phyloP scores from a whole-genome alignment of 495 filamentous ascomycete genomes.

The Tuber magnatum region DNA sequence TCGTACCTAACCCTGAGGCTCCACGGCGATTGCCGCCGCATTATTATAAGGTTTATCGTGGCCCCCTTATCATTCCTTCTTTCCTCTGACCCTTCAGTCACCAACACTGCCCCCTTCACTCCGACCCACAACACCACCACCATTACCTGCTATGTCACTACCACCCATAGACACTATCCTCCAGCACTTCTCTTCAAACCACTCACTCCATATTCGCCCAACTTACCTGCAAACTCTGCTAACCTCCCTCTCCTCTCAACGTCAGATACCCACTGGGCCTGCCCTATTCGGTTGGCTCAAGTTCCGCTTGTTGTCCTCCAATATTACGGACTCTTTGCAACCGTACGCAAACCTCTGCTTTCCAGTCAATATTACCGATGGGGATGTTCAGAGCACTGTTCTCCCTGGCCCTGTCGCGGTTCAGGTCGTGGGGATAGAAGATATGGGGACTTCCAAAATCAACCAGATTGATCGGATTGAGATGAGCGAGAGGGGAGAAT shows the following conservation, averaged over 20 bases:
- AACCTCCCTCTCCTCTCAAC: slow-evolving; percentile 40
- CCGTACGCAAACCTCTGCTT: slow-evolving; percentile 49
- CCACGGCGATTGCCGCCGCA: neutral
- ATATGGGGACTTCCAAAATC: slow-evolving; percentile 69
- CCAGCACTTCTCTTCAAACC: slow-evolving; percentile 20
- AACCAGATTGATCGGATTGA: slow-evolving; percentile 82
- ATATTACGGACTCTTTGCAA: slow-evolving; percentile 60
- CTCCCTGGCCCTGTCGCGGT: slow-evolving; percentile 59
- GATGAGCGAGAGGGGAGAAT: slow-evolving; percentile 72
- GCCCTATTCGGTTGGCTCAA: slow-evolving; percentile 71
- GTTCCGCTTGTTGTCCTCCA: slow-evolving; percentile 69
- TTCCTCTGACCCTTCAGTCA: neutral
- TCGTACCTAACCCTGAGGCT: neutral
- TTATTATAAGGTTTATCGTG: neutral
- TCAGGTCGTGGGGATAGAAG: slow-evolving; percentile 78
- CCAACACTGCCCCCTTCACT: neutral
- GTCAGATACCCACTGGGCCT: slow-evolving; percentile 56
- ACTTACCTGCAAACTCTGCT: slow-evolving; percentile 27
- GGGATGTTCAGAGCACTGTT: slow-evolving; percentile 49
- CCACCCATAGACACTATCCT: slow-evolving; percentile 30
- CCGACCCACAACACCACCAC: neutral
- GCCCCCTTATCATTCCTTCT: neutral
- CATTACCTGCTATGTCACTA: slow-evolving; percentile 12
- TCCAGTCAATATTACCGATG: slow-evolving; percentile 52
- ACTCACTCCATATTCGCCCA: slow-evolving; percentile 19